Evolutionary conservation across 139 green algal species (phyloP).

Genomic region (Yamagishiella unicocca): DNA sequence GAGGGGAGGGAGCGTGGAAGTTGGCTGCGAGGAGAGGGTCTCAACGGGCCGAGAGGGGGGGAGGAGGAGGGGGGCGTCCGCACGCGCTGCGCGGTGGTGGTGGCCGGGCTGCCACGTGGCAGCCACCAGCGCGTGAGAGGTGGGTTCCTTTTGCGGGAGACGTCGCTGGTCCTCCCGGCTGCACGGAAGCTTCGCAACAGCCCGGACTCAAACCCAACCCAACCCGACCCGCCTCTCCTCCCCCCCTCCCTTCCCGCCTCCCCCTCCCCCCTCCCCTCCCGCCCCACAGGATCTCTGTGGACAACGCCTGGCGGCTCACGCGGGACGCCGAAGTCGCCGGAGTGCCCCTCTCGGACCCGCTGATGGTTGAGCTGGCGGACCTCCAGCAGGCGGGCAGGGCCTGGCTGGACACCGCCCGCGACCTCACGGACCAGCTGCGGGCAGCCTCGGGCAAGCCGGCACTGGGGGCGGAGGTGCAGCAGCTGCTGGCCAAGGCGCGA

Average conservation of each 20-base stretch:
- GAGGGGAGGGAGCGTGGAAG: not conserved
- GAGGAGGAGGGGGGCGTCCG: not conserved
- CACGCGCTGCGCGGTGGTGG: no score
- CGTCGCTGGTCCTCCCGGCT: not conserved
- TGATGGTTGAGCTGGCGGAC: not conserved
- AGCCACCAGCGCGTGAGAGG: no score
- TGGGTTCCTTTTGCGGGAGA: no score
- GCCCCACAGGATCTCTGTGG: not conserved
- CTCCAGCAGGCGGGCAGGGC: not conserved
- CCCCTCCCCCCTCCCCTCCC: not conserved
- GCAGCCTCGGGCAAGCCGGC: conserved; percentile 39
- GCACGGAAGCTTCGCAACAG: not conserved
- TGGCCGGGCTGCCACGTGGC: no score
- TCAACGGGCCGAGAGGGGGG: not conserved
- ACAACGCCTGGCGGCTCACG: not conserved
- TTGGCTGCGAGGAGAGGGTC: not conserved
- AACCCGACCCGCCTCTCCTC: not conserved
- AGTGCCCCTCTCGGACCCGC: not conserved
- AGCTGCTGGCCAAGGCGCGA: not conserved
- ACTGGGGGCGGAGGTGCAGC: not conserved
- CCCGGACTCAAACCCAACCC: not conserved
- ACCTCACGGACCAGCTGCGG: conserved; percentile 46
- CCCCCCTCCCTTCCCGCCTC: not conserved
- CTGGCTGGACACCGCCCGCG: conserved; percentile 39
- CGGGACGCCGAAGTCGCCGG: not conserved